These are phyloP conservation scores for Gossypium schwendimanii DNA, from an alignment of 441 rosid genomes.

Conservation along the genomic window DNA sequence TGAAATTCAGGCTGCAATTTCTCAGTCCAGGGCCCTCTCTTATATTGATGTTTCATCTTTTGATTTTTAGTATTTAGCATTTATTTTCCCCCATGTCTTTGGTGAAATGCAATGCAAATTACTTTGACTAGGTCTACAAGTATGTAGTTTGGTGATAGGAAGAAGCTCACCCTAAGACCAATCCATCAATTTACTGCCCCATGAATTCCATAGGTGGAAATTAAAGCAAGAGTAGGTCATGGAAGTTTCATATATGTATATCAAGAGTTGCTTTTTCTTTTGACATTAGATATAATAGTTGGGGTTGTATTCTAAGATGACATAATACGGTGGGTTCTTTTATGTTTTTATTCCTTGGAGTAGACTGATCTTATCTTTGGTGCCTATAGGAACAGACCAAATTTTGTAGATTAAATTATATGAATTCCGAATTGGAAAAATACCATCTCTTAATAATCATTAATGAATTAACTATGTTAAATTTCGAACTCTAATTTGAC, in stretches of 20 bases:
- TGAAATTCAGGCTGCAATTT: background rate
- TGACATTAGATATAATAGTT: background rate
- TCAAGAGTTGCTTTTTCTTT: background rate
- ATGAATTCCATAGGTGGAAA: background rate
- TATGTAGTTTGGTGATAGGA: background rate
- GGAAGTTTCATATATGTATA: background rate
- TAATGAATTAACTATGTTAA: too few species aligned
- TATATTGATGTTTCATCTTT: background rate
- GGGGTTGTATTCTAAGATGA: conserved; percentile 12
- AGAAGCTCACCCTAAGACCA: background rate
- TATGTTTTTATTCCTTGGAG: background rate
- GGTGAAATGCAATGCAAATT: conserved; percentile 11
- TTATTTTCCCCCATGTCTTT: background rate
- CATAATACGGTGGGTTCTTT: background rate
- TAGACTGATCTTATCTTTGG: background rate
- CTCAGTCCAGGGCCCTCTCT: background rate
- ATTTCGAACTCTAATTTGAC: too few species aligned
- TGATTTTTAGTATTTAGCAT: background rate
- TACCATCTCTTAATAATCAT: background rate
- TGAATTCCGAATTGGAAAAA: background rate
- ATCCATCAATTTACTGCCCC: background rate
- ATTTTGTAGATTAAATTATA: background rate
- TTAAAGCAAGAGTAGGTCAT: background rate
- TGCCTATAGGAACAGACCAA: background rate
- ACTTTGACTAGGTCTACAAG: conserved; percentile 5